A percentile compares a stretch with the other conserved stretches of the same genome.
Conservation (phyloP, 768 basidiomycete species). For the Porpolomopsis calyptriformis region DNA sequence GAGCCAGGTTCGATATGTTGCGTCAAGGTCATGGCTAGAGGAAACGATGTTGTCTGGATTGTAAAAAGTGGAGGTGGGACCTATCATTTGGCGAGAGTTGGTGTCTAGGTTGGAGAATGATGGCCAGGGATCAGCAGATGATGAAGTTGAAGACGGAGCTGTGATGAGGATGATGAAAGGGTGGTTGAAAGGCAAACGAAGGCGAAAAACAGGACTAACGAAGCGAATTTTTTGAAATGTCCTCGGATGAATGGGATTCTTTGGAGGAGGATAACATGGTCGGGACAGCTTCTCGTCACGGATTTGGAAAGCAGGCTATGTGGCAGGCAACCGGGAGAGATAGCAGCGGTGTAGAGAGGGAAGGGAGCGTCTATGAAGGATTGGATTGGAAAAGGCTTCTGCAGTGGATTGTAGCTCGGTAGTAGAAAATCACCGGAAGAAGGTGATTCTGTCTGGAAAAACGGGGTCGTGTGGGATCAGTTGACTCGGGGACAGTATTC, state of each 20-base stretch:
- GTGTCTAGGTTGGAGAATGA: background rate
- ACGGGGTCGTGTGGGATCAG: too few species aligned
- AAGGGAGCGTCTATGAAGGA: too few species aligned
- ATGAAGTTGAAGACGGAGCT: background rate
- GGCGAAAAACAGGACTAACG: background rate
- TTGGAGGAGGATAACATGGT: background rate
- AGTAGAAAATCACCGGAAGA: too few species aligned
- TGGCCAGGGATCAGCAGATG: background rate
- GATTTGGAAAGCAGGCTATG: background rate
- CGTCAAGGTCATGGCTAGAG: constrained; percentile 14
- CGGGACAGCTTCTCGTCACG: background rate
- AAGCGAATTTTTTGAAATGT: background rate
- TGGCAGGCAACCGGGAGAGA: background rate
- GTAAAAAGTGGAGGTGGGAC: constrained; percentile 43
- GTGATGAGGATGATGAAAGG: background rate
- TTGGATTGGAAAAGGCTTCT: too few species aligned
- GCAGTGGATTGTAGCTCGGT: too few species aligned
- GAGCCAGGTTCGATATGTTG: constrained; percentile 35
- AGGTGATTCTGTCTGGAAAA: too few species aligned
- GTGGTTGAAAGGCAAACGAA: too few species aligned
- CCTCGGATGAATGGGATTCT: background rate
- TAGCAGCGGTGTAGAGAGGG: background rate
- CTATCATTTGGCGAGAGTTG: constrained; percentile 34
- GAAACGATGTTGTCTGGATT: constrained; percentile 29
- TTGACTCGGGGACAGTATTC: too few species aligned